phyloP scores from a whole-genome alignment of 169 alveolate genomes.

The Cystoisospora suis region DNA sequence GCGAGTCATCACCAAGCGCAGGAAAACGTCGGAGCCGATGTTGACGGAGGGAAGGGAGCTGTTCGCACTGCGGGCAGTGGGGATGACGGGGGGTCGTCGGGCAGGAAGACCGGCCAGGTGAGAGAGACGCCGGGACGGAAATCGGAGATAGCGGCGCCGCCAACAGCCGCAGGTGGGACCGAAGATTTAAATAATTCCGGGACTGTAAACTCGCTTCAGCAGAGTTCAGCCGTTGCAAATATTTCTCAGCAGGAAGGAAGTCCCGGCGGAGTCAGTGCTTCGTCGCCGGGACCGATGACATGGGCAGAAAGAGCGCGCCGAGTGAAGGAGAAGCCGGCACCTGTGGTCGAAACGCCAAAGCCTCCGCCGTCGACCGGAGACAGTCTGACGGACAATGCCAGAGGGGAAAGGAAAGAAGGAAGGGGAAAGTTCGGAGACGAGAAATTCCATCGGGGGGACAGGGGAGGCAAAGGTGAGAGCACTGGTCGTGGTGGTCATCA shows the following conservation, averaged over 20 bases:
- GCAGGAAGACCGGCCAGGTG: neutral
- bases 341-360: neutral
- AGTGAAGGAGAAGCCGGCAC: slow-evolving; percentile 48
- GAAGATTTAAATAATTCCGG: neutral
- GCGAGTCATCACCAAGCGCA: neutral
- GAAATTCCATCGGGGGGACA: neutral
- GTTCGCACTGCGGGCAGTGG: neutral
- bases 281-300: neutral
- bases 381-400: neutral
- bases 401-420: neutral
- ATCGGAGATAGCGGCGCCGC: neutral
- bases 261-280: neutral
- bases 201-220: neutral
- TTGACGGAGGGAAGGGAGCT: neutral
- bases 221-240: too few relatives aligned
- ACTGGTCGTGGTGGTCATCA: neutral
- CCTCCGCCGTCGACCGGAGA: neutral
- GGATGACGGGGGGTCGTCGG: neutral
- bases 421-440: neutral
- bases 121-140: neutral
- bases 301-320: slow-evolving; percentile 53
- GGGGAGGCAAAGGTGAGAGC: neutral
- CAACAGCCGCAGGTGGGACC: neutral
- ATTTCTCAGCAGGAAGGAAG: too few relatives aligned
- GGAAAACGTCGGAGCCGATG: neutral